Evolutionary conservation across 2,329 filamentous ascomycete genomes (phyloP), one percentile per base, ranked within the genome.

Genomic region (Venturia nashicola): DNA sequence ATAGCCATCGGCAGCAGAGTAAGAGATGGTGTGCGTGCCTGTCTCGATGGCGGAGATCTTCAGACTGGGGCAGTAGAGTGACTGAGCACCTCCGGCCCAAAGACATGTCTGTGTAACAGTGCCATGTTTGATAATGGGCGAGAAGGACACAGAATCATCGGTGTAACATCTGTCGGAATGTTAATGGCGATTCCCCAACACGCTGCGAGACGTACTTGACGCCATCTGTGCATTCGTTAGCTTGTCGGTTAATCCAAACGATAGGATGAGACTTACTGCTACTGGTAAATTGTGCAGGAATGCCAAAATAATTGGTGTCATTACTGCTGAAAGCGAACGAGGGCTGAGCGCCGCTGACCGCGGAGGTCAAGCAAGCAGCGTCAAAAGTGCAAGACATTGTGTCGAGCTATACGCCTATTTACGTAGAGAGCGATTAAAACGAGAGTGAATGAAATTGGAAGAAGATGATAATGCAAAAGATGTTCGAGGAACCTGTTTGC

Each of bases 371-470:
- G 39, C 59, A 61, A 14, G 59, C 39, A 40, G 59, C 39, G 36
- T 61, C 59, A 9, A 61, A 61, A 16, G 59, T 61, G 36, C 59
- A 61, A 42, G 36, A 27, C 59, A 61, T 61, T 11, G n/a, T n/a
- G 39, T 23, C 59, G n/a, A 32, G 27, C 39, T 61, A 34, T 5
- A 16, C 18, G 7, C 42, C 14, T 20, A 16, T 40, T 34, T 14
- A 43, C 11, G 39, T n/a, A 40, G 34, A 23, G n/a, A n/a, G 39
- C 42, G 36, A 27, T 39, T 12, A 27, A 27, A 46, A 43, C 12
- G 23, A 39, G 42, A 42, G n/a, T 20, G n/a, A 23, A 27, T 9
- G 27, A 61, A 40, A 5, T 7, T 34, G 39, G 14, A 42, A 39
- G n/a, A 61, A 42, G 23, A 42, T 27, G 39, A 12, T 3, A 39